Base-by-base conservation (phyloP, 2,329 filamentous ascomycete genomes). In the Canariomyces notabilis region DNA sequence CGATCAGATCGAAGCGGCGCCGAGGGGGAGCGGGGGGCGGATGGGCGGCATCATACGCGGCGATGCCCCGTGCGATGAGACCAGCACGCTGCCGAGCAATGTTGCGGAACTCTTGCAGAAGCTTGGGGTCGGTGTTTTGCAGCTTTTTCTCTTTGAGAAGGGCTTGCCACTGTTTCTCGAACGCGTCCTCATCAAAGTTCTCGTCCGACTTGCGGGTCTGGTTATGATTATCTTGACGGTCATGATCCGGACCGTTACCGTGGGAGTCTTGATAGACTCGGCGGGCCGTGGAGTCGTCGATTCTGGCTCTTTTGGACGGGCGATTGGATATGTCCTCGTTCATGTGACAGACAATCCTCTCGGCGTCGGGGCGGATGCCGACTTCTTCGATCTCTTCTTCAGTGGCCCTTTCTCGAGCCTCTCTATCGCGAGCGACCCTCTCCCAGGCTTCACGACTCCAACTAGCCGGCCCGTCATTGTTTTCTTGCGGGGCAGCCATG, bases 1-100 rank as follows among this genome's bases (percentile, higher is more conserved):
- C 65, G 55, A 79, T 61, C 37, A 76, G 59, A 53, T 77, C 69
- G 39, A 67, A 64, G 23, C 33, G 42, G n/a, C 22, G 15, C 14
- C 31, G 21, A 32, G 42, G 42, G 9, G 33, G 42, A 3, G 31
- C 22, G 8, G 18, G 31, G n/a, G n/a, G n/a, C n/a, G n/a, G n/a
- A n/a, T 37, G 29, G 14, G 42, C 18, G 21, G 47, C 22, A 12
- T 48, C 37, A 46, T 48, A 51, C 40, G 45, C 26, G 14, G 33
- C 26, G 16, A 42, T 50, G 35, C 44, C 21, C 38, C 46, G 34
- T 26, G 42, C 46, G 32, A 55, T 34, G 22, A 32, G 39, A 11
- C 39, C 42, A 11, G 46, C 23, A 18, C 53, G 53, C 38, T 50
- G 43, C 5, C 47, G 42, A 16, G 49, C 47, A n/a, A 46, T 49